Evolutionary conservation across 148 eudicot species (phyloP), one percentile per base, ranked within the genome.

Genomic region (Amaranthus hypochondriacus): DNA sequence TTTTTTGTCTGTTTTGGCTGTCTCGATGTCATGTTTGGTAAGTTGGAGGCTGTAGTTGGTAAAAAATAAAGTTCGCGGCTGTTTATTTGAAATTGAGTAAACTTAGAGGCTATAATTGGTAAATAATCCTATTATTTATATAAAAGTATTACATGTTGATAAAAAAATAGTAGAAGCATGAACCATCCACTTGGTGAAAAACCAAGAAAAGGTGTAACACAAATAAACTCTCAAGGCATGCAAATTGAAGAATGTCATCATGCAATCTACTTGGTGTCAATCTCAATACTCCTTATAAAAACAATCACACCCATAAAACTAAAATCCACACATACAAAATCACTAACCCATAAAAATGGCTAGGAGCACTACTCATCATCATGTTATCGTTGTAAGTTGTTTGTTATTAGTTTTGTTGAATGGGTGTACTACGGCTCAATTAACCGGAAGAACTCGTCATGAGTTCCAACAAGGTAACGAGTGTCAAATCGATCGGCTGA

Each of bases 401-500:
- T 70, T 49, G 68, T 58, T 64, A 8, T 59, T 84, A 65, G 82
- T 84, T 39, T 73, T 82, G 77, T 62, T 82, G 59, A 76, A 75
- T 75, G 75, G 78, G 69, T 75, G 84, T 57, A 39, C 76, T 28
- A 28, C 39, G 48, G 85, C 81, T 4, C 15, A 58, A 51, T 28
- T 28, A 28, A 28, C 39, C 39, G 78, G 77, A 68, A 69, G 66
- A 68, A 52, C 18, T 3, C 15, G 61, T 58, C 39, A 28, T 2
- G 63, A 77, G 70, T 54, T 52, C 69, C 76, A 69, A 81, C 39
- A 28, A 28, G 81, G 73, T 59, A 71, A 81, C 7, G 79, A 80
- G 78, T 93, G 98, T 76, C 84, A 83, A 11, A 56, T 93, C 50
- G 62, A 77, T 49, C 83, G 82, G 9, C 68, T 93, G 56, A 85